These are phyloP conservation scores for Alternaria infectoria DNA, from an alignment of 2,329 filamentous ascomycete genomes.

Conservation along the genomic window DNA sequence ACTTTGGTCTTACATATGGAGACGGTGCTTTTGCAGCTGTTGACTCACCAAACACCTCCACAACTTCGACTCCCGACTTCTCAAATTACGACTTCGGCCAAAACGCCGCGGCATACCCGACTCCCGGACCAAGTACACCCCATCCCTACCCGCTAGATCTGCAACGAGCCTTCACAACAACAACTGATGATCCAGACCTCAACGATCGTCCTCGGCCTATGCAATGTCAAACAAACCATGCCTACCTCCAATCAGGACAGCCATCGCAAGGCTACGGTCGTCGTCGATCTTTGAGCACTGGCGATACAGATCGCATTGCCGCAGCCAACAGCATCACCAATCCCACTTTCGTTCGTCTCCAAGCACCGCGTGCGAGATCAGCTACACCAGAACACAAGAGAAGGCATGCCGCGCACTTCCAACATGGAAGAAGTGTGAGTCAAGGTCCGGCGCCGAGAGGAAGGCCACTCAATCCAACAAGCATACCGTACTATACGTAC, in stretches of 20 bases:
- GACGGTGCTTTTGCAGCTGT: not conserved
- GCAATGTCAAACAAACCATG: slow-evolving; percentile 11
- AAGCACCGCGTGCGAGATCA: slow-evolving; percentile 17
- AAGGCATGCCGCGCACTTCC: not conserved
- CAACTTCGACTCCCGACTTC: slow-evolving; percentile 18
- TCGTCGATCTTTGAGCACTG: slow-evolving; percentile 39
- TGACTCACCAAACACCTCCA: slow-evolving; percentile 8
- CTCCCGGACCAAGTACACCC: slow-evolving; percentile 16
- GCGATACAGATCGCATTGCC: slow-evolving; percentile 22
- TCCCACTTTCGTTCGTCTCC: slow-evolving; percentile 33
- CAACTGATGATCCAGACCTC: not conserved
- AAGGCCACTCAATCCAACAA: slow-evolving; percentile 6
- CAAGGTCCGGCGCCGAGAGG: slow-evolving; percentile 4
- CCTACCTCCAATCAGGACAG: slow-evolving; percentile 3
- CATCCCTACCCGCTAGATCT: slow-evolving; percentile 25
- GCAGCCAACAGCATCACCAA: slow-evolving; percentile 10
- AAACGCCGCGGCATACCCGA: slow-evolving; percentile 11
- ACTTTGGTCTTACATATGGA: slow-evolving; percentile 10
- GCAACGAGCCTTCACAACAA: slow-evolving; percentile 12
- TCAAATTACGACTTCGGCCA: slow-evolving; percentile 17
- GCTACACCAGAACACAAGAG: slow-evolving; percentile 6
- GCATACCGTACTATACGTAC: slow-evolving; percentile 10
- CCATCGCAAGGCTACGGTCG: slow-evolving; percentile 19
- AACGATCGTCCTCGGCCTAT: slow-evolving; percentile 6
- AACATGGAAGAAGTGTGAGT: slow-evolving; percentile 12